Base-by-base conservation (phyloP, 345 rosid species). In the Eucalyptus leucophloia region DNA sequence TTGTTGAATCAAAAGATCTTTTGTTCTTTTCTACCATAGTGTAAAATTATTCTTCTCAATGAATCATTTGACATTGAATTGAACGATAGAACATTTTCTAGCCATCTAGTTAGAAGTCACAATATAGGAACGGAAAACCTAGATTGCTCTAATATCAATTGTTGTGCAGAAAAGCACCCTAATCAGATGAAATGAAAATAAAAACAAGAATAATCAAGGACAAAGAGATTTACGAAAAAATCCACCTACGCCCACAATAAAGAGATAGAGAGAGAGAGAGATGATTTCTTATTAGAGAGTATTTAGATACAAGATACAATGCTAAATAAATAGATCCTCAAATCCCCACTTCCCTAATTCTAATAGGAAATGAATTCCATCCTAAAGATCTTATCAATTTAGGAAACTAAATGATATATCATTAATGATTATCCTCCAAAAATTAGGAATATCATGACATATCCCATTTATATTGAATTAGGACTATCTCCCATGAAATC, bases 51-150 rank as follows among this genome's bases (percentile, higher is more conserved):
- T 67, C 1, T 65, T 65, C 72, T 7, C 0, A 1, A 4, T 65
- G 37, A 65, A 65, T 65, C 37, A 3, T 65, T 65, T 4, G 18
- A 30, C 9, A 2, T n/a, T 2, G 3, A 65, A 65, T 65, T 0
- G 19, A 65, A 65, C 5, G 2, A 4, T 65, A 0, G 2, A 65
- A 7, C 72, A 0, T n/a, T 65, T 30, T 65, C 37, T 4, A n/a
- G 37, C 19, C 10, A 65, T 2, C 19, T 65, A 65, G 37, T 65
- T 2, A 7, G 3, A 65, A 65, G 34, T 7, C 9, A 1, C 1
- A 65, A 0, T 65, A 65, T 0, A 14, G 0, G 72, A 65, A 65
- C 0, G 3, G 0, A 65, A 4, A 30, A 65, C 19, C 10, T n/a
- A 9, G 37, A n/a, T 65, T 65, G 10, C 72, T n/a, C 19, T n/a